Conservation (phyloP, 805 yeast genomes). For the Starmerella etchellsii region DNA sequence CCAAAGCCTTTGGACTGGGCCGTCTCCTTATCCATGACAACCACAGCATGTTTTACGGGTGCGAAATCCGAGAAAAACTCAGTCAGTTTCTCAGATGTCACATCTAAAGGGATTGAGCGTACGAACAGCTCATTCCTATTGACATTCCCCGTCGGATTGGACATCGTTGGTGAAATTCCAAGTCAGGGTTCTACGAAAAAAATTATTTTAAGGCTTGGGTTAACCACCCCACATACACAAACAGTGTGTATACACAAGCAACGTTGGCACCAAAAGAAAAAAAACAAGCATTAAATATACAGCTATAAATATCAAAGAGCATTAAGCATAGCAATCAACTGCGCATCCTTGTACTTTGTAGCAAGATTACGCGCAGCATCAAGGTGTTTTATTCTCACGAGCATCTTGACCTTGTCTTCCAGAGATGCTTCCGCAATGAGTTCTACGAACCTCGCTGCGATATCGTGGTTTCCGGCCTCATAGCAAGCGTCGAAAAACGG, state of each 20-base stretch:
- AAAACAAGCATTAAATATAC: too few species aligned
- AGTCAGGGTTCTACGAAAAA: slow-evolving; percentile 3
- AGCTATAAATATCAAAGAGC: too few species aligned
- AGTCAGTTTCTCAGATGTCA: slow-evolving; percentile 67
- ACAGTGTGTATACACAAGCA: too few species aligned
- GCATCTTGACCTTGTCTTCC: slow-evolving; percentile 39
- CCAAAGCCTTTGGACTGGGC: slow-evolving; percentile 83
- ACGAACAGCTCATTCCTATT: slow-evolving; percentile 47
- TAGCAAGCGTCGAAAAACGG: slow-evolving; percentile 47
- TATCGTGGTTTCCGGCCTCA: slow-evolving; percentile 41
- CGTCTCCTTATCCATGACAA: slow-evolving; percentile 65
- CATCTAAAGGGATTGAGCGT: slow-evolving; percentile 67
- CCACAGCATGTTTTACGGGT: slow-evolving; percentile 89
- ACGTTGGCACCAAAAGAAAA: too few species aligned
- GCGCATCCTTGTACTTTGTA: slow-evolving; percentile 20
- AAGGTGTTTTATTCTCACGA: slow-evolving; percentile 30
- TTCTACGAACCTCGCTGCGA: slow-evolving; percentile 48
- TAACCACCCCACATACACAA: too few species aligned
- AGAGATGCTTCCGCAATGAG: slow-evolving; percentile 37
- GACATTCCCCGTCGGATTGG: not conserved
- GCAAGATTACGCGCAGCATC: slow-evolving; percentile 26
- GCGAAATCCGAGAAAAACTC: slow-evolving; percentile 83
- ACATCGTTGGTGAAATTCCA: too few species aligned
- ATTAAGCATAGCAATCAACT: not conserved
- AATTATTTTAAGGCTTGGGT: slow-evolving; percentile 17